Evolutionary conservation across 768 basidiomycete genomes (phyloP).

Genomic region (Phanerochaete sordida): DNA sequence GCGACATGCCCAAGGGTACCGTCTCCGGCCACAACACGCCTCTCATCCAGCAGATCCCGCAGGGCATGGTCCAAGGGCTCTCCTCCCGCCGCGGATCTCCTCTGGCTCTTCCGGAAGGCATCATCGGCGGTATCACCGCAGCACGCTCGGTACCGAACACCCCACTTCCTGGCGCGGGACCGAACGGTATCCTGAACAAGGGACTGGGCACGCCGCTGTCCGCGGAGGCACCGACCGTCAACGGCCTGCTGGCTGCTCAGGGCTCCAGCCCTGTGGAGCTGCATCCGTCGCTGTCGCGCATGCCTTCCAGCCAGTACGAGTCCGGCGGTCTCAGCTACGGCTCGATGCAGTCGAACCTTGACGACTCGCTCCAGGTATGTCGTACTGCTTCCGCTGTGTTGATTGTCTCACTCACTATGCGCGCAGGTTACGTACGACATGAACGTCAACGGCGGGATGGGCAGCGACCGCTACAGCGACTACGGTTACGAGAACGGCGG

Average conservation of each 20-base stretch:
- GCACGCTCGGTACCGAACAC: constrained; percentile 84
- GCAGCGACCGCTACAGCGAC: constrained; percentile 49
- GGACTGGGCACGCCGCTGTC: constrained; percentile 66
- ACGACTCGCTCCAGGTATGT: constrained; percentile 51
- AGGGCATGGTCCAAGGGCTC: constrained; percentile 40
- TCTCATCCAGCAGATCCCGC: constrained; percentile 58
- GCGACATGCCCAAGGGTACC: constrained; percentile 45
- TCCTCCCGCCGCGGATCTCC: constrained; percentile 75
- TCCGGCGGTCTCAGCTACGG: constrained; percentile 49
- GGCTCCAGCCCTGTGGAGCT: constrained; percentile 47
- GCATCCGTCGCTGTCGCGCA: constrained; percentile 69
- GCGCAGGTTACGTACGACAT: constrained; percentile 31
- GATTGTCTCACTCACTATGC: neutral
- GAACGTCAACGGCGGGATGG: constrained; percentile 42
- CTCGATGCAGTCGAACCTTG: constrained; percentile 45
- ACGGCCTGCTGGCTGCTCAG: constrained; percentile 60
- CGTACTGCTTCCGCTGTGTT: constrained; percentile 7
- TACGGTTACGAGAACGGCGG: constrained; percentile 52
- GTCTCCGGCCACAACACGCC: constrained; percentile 64
- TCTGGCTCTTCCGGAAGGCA: constrained; percentile 55
- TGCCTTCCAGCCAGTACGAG: constrained; percentile 59
- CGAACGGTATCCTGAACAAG: constrained; percentile 44
- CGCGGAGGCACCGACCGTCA: constrained; percentile 54
- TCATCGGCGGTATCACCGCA: constrained; percentile 44
- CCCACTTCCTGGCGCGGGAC: constrained; percentile 53